These are phyloP conservation scores for Lentinula aciculospora DNA, from an alignment of 768 basidiomycete species.

Conservation along the genomic window DNA sequence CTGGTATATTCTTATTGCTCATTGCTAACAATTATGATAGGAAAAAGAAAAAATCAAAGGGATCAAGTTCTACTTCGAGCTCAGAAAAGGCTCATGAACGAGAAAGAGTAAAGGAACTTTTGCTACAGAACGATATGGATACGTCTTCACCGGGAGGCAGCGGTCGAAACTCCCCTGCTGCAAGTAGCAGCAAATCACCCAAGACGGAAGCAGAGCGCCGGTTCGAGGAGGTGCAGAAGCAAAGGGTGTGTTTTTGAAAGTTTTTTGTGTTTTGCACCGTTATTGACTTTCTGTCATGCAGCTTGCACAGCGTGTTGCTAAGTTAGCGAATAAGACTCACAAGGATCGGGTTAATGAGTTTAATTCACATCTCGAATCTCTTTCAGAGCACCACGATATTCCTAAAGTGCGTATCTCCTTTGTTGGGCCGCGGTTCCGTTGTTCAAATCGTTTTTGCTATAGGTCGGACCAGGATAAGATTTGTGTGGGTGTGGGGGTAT, in stretches of 20 bases:
- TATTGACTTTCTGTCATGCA: constrained; percentile 19
- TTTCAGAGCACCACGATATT: constrained; percentile 93
- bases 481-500: background rate
- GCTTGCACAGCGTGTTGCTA: constrained; percentile 72
- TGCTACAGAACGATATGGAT: constrained; percentile 41
- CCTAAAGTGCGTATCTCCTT: constrained; percentile 58
- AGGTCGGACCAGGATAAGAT: constrained; percentile 87
- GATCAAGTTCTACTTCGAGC: constrained; percentile 45
- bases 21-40: constrained; percentile 33
- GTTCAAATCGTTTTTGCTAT: constrained; percentile 9
- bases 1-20: constrained; percentile 7
- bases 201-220: constrained; percentile 87
- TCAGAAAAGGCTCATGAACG: constrained; percentile 29
- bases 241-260: constrained; percentile 48
- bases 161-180: constrained; percentile 54
- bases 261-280: background rate
- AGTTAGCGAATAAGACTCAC: constrained; percentile 79
- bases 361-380: constrained; percentile 77
- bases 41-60: constrained; percentile 79
- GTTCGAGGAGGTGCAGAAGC: constrained; percentile 84
- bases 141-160: constrained; percentile 48
- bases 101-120: constrained; percentile 45
- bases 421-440: constrained; percentile 8
- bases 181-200: constrained; percentile 35
- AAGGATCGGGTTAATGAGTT: constrained; percentile 93